phyloP scores from a whole-genome alignment of 1,139 yeast genomes.

The Citeromyces siamensis region DNA sequence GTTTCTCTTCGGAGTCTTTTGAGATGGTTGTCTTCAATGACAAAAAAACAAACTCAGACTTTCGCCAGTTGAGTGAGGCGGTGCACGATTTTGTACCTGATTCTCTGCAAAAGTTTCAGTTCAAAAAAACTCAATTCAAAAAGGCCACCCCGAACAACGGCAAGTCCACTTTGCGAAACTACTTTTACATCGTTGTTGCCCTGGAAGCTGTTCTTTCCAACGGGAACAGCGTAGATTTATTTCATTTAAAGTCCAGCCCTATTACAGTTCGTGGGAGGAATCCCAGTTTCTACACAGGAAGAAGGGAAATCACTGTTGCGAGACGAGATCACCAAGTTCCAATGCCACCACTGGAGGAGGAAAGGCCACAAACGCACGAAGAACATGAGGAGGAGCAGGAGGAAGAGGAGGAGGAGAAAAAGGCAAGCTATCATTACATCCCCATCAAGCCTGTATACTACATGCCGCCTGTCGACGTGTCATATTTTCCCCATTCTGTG shows the following conservation, averaged over 20 bases:
- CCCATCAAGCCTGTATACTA: slow-evolving; percentile 11
- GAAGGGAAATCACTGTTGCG: slow-evolving; percentile 27
- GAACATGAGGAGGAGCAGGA: not conserved
- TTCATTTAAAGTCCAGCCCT: slow-evolving; percentile 24
- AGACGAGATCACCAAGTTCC: not conserved
- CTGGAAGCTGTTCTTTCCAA: slow-evolving; percentile 24
- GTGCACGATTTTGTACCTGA: not conserved
- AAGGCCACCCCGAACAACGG: slow-evolving; percentile 59
- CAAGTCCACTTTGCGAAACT: slow-evolving; percentile 38
- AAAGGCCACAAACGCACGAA: slow-evolving; percentile 1
- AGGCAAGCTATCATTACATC: slow-evolving; percentile 9
- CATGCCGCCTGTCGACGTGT: slow-evolving; percentile 11
- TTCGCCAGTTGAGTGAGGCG: not conserved
- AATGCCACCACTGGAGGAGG: not conserved
- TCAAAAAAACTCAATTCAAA: slow-evolving; percentile 29
- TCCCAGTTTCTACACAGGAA: slow-evolving; percentile 48
- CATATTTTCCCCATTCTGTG: slow-evolving; percentile 11
- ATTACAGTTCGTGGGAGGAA: slow-evolving; percentile 56
- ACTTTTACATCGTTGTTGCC: slow-evolving; percentile 34
- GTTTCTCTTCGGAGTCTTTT: slow-evolving; percentile 9
- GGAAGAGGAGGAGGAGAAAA: slow-evolving; percentile 1
- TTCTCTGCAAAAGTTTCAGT: slow-evolving; percentile 4
- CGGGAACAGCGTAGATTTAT: slow-evolving; percentile 10
- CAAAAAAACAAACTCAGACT: slow-evolving; percentile 3
- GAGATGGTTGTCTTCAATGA: slow-evolving; percentile 7